Evolutionary conservation across 768 basidiomycete genomes (phyloP), one percentile per base, ranked within the genome.

Genomic region (Suillus hirtellus): DNA sequence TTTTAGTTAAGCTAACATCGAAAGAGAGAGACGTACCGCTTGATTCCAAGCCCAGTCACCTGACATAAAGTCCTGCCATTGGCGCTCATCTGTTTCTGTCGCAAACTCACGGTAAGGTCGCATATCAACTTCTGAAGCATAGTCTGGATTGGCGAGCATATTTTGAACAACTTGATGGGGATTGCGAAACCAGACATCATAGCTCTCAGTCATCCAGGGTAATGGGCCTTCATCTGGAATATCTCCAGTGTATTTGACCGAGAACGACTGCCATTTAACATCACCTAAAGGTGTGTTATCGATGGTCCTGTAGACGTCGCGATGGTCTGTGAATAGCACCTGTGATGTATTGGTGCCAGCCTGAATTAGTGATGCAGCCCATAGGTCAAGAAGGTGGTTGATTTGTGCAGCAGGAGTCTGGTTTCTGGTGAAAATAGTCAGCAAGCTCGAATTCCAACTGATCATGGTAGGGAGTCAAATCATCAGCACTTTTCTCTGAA

Each of bases 261-360:
- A 34, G 34, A 34, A 34, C 6, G 34, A 34, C 34, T 34, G 34
- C 34, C 34, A 34, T 34, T 78, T 73, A 10, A 70, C 68, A 43
- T 77, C 76, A 7, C 81, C 79, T 47, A 72, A 56, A 3, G 59
- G 53, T 14, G 75, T 79, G 0, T 64, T 61, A 60, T 82, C 78
- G 38, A 83, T 80, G 0, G 68, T 71, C 0, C 47, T 35, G 40
- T 77, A 73, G 3, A 81, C 34, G 24, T 80, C 74, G 5, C 66
- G 44, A 60, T 75, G 65, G 43, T 71, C 68, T 1, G 59, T 35
- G 60, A 78, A 81, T 21, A 67, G 70, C 14, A 65, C 59, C 7
- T 34, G 17, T 15, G 38, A 59, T 14, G 31, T 37, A 37, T 62
- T 21, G 24, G 66, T 60, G 15, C 54, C 59, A 27, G 65, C 53